A percentile compares a stretch with the other conserved stretches of the same genome.
These are phyloP conservation scores for Aspergillus carlsbadensis DNA, from an alignment of 495 filamentous ascomycete genomes.

Conservation along the genomic window DNA sequence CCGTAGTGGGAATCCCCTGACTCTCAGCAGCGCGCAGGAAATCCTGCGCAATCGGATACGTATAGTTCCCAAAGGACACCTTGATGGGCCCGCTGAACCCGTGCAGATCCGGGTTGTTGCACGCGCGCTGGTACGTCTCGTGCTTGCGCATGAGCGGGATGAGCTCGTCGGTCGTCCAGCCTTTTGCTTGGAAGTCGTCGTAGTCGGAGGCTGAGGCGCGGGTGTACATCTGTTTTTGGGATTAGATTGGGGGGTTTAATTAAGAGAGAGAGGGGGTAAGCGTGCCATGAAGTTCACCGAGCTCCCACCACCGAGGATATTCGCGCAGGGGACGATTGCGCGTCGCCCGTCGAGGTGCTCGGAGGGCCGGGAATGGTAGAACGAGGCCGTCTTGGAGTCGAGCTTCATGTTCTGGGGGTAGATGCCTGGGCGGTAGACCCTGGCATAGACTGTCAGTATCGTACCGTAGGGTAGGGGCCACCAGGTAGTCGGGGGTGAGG, in stretches of 20 bases:
- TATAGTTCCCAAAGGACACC: conserved; percentile 78
- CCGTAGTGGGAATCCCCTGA: conserved; percentile 70
- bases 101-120: conserved; percentile 73
- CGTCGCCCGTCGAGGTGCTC: conserved; percentile 69
- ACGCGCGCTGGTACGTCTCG: conserved; percentile 78
- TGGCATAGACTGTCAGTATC: conserved; percentile 11
- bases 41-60: conserved; percentile 71
- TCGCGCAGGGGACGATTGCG: conserved; percentile 76
- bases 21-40: conserved; percentile 77
- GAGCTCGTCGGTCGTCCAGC: conserved; percentile 77
- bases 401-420: conserved; percentile 80
- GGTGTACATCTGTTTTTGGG: conserved; percentile 68
- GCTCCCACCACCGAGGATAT: conserved; percentile 75
- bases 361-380: conserved; percentile 76
- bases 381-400: conserved; percentile 82
- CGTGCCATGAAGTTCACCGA: conserved; percentile 78
- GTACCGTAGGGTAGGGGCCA: not conserved
- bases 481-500: not conserved
- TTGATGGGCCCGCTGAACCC: conserved; percentile 83
- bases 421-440: conserved; percentile 73
- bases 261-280: conserved; percentile 9
- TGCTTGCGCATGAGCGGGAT: conserved; percentile 81
- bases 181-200: conserved; percentile 79
- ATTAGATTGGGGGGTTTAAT: conserved; percentile 7
- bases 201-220: conserved; percentile 79